These are phyloP conservation scores for Trametes maxima DNA, from an alignment of 768 basidiomycete genomes.

Conservation along the genomic window DNA sequence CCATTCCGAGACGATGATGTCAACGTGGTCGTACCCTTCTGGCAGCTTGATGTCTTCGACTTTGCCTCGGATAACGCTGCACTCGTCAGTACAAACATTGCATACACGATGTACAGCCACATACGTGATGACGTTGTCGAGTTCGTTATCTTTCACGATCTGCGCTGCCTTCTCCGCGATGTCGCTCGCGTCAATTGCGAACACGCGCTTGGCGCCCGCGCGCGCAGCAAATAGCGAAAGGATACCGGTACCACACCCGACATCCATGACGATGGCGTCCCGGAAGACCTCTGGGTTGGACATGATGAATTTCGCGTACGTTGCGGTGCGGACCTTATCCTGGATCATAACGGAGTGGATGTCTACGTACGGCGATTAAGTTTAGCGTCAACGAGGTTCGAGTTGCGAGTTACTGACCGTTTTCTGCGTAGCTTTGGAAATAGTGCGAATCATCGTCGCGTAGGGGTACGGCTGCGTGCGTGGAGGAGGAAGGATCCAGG, in stretches of 20 bases:
- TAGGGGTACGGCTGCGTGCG: slow-evolving; percentile 33
- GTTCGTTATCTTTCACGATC: slow-evolving; percentile 52
- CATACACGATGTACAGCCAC: slow-evolving; percentile 13
- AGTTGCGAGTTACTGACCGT: slow-evolving; percentile 52
- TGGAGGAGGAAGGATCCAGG: slow-evolving; percentile 26
- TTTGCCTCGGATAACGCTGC: slow-evolving; percentile 83
- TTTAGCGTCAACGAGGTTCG: neutral
- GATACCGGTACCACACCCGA: slow-evolving; percentile 95
- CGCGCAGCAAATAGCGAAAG: slow-evolving; percentile 88
- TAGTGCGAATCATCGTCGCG: slow-evolving; percentile 93
- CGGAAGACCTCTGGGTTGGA: slow-evolving; percentile 80
- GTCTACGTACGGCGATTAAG: slow-evolving; percentile 47
- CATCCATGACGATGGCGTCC: slow-evolving; percentile 88
- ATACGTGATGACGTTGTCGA: slow-evolving; percentile 69
- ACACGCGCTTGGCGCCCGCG: slow-evolving; percentile 87
- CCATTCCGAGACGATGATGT: slow-evolving; percentile 97
- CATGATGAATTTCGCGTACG: slow-evolving; percentile 91
- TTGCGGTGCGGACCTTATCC: slow-evolving; percentile 90
- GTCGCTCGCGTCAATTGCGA: slow-evolving; percentile 89
- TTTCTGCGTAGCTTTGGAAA: slow-evolving; percentile 87
- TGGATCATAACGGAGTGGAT: slow-evolving; percentile 97
- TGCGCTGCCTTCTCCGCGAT: slow-evolving; percentile 53
- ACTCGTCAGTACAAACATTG: neutral
- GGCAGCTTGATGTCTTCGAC: slow-evolving; percentile 86
- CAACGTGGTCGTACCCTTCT: slow-evolving; percentile 72